Evolutionary conservation across 1,284 basidiomycete species (phyloP), one percentile per base, ranked within the genome.

Genomic region (Agroathelia rolfsii): DNA sequence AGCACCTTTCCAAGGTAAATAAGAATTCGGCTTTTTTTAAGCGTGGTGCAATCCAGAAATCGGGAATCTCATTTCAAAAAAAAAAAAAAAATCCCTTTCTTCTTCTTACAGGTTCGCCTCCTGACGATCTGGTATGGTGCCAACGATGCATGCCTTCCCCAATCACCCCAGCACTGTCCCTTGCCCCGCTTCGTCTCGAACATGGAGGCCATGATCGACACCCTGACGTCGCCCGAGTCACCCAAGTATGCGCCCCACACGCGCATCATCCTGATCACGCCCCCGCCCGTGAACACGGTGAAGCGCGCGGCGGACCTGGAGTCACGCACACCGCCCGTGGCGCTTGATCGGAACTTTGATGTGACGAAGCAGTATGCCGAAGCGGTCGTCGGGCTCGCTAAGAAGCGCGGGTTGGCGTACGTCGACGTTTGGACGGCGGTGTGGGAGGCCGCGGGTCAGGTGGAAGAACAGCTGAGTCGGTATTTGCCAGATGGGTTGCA

Each of bases 81-180:
- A n/a, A n/a, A n/a, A n/a, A n/a, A n/a, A n/a, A n/a, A n/a, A n/a
- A n/a, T n/a, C n/a, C n/a, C n/a, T n/a, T n/a, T n/a, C n/a, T n/a
- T n/a, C n/a, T n/a, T n/a, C n/a, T n/a, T n/a, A n/a, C n/a, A n/a
- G n/a, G 67, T 89, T 27, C 72, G 71, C 29, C 55, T 93, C 13
- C 61, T 93, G 39, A 75, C 73, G 8, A 78, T 94, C 49, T 94
- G 87, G 88, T 86, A 84, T 43, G 89, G 88, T 31, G 85, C 86
- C 7, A 93, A 93, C 54, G 89, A 90, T 50, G 69, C 85, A 10
- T 68, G 69, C 43, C 58, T 81, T 20, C 56, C 59, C 27, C 72
- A 67, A 11, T 73, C 59, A 24, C 50, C 59, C n/a, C 78, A 81
- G 42, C 73, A 85, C 50, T 72, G 90, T 32, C 77, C 86, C 1